Percentiles rank a stretch among this genome's conserved stretches.
Conservation (phyloP, 148 eudicot species). For the Dianthus caryophyllus region DNA sequence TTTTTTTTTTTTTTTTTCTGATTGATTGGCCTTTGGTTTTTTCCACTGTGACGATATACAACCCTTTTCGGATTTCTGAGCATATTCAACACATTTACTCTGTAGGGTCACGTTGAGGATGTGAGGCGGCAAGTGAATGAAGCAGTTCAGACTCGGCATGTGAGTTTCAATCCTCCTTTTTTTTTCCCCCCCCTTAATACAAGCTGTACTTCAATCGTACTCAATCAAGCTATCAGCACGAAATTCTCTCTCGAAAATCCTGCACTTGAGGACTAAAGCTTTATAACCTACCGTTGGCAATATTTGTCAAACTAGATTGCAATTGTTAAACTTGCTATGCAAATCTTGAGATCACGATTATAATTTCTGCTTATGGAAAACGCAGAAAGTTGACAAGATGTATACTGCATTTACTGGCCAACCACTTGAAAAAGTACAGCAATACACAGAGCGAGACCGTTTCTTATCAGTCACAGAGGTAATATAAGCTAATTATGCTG, state of each 20-base stretch:
- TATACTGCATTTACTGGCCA: constrained; percentile 85
- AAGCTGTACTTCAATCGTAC: too few species aligned
- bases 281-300: neutral
- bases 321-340: neutral
- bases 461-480: constrained; percentile 88
- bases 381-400: constrained; percentile 88
- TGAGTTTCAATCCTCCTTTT: constrained; percentile 37
- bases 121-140: constrained; percentile 81
- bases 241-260: neutral
- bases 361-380: constrained; percentile 1
- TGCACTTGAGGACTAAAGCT: neutral
- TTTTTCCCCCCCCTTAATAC: too few species aligned
- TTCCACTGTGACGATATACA: too few species aligned
- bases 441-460: constrained; percentile 67
- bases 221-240: neutral
- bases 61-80: neutral
- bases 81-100: constrained; percentile 2
- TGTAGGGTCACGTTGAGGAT: constrained; percentile 76
- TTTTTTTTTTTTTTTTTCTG: neutral
- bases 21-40: too few species aligned
- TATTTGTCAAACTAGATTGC: neutral
- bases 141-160: constrained; percentile 77
- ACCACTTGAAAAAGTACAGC: constrained; percentile 65
- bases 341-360: neutral
- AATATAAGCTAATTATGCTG: constrained; percentile 18